phyloP scores from a whole-genome alignment of 768 basidiomycete species.

The Piloderma croceum region DNA sequence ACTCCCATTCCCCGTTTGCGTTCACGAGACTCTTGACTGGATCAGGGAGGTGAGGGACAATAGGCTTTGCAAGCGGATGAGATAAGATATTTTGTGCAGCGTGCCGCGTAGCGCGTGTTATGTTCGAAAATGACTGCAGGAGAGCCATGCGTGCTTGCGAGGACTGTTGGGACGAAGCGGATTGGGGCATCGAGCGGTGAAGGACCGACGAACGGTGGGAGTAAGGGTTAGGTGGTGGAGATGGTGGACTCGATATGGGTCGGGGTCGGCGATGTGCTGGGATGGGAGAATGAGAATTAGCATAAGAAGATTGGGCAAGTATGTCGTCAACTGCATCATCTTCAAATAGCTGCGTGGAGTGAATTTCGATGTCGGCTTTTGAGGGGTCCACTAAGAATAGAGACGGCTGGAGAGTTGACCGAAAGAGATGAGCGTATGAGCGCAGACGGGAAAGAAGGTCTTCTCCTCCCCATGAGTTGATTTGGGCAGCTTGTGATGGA shows the following conservation, averaged over 20 bases:
- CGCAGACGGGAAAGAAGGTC: constrained; percentile 74
- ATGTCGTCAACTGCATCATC: constrained; percentile 89
- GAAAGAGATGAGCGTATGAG: constrained; percentile 73
- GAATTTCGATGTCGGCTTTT: constrained; percentile 85
- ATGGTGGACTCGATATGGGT: constrained; percentile 44
- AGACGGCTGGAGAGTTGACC: constrained; percentile 79
- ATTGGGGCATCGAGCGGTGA: constrained; percentile 60
- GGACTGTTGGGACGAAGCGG: too few species aligned
- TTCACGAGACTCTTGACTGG: constrained; percentile 87
- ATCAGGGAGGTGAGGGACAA: constrained; percentile 92
- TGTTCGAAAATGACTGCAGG: constrained; percentile 89
- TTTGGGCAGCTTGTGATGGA: constrained; percentile 33
- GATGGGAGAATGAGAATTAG: constrained; percentile 73
- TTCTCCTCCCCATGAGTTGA: constrained; percentile 81
- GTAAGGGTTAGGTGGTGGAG: constrained; percentile 45
- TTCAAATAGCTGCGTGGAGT: constrained; percentile 77
- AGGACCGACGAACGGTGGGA: constrained; percentile 69
- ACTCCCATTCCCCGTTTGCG: constrained; percentile 86
- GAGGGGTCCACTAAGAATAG: constrained; percentile 92
- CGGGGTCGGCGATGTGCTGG: constrained; percentile 77
- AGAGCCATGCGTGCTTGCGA: constrained; percentile 78
- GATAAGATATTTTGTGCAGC: constrained; percentile 93
- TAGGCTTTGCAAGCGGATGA: constrained; percentile 93
- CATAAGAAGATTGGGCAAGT: constrained; percentile 70
- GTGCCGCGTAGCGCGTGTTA: constrained; percentile 88